phyloP scores from a whole-genome alignment of 441 rosid genomes.

The Pelargonium cotyledonis region DNA sequence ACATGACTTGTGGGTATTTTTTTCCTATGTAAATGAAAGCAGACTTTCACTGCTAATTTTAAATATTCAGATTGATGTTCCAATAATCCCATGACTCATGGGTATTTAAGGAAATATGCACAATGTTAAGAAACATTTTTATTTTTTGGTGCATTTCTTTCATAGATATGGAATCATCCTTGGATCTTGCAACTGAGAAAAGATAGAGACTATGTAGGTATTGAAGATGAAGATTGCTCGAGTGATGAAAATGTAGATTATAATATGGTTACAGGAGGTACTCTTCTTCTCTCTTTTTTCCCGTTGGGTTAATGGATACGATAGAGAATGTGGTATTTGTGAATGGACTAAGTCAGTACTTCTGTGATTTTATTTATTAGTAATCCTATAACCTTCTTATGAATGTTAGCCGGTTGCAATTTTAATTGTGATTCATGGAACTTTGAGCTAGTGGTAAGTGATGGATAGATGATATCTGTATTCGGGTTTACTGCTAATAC shows the following conservation, averaged over 20 bases:
- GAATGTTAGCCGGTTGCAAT: not conserved
- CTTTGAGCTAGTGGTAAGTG: constrained; percentile 3
- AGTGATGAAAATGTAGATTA: constrained; percentile 91
- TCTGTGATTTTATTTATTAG: not conserved
- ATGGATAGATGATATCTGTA: not conserved
- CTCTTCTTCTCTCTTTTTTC: constrained; percentile 13
- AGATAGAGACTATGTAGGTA: constrained; percentile 55
- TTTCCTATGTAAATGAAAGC: too few species aligned
- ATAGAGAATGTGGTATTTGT: not conserved
- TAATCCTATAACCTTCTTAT: not conserved
- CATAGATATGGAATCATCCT: constrained; percentile 98
- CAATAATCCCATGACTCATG: too few species aligned
- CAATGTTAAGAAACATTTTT: too few species aligned
- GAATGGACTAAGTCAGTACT: not conserved
- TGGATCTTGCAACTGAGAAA: constrained; percentile 93
- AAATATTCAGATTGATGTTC: too few species aligned
- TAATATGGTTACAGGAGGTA: constrained; percentile 76
- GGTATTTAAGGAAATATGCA: not conserved
- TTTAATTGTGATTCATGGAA: not conserved
- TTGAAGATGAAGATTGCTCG: constrained; percentile 88
- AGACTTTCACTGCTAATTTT: too few species aligned
- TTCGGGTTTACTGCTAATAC: too few species aligned
- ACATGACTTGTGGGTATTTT: not conserved
- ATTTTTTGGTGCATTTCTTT: constrained; percentile 16
- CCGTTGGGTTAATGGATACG: constrained; percentile 10